Conservation (phyloP, 768 basidiomycete species). For the Kwoniella sp. region DNA sequence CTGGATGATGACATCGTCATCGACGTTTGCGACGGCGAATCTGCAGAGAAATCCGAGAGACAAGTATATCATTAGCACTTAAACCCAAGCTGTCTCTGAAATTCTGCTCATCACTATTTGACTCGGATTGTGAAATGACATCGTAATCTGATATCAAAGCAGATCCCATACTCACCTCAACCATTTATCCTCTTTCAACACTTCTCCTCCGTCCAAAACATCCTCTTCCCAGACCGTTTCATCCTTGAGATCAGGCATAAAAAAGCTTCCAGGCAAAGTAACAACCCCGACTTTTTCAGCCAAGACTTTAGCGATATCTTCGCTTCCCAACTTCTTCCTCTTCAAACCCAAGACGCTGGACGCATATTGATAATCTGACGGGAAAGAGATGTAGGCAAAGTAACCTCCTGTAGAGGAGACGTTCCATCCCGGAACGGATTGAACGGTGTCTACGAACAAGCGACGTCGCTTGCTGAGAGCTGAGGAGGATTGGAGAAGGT, state of each 20-base stretch:
- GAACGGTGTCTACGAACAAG: conserved; percentile 63
- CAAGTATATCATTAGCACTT: no score
- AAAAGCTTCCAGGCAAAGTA: conserved; percentile 69
- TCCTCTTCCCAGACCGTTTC: conserved; percentile 37
- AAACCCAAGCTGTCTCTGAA: no score
- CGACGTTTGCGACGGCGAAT: conserved; percentile 80
- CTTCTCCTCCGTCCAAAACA: conserved; percentile 31
- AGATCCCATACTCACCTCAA: conserved; percentile 56
- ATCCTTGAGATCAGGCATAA: conserved; percentile 56
- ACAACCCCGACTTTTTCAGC: conserved; percentile 68
- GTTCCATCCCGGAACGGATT: conserved; percentile 61
- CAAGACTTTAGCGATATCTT: conserved; percentile 64
- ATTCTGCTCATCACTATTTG: no score
- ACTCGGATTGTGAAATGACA: no score
- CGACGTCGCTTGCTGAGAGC: conserved; percentile 62
- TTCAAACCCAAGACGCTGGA: conserved; percentile 24
- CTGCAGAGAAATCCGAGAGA: no score
- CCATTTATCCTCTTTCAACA: conserved; percentile 64
- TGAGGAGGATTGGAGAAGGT: conserved; percentile 62
- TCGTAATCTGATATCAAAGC: no score
- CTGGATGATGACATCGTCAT: conserved; percentile 59
- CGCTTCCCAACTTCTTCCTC: conserved; percentile 55
- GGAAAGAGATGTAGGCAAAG: conserved; percentile 69
- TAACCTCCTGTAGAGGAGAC: conserved; percentile 71
- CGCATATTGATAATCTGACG: conserved; percentile 24